These are phyloP conservation scores for Avena atlantica DNA, from an alignment of 176 grass and related monocot species.

Conservation along the genomic window DNA sequence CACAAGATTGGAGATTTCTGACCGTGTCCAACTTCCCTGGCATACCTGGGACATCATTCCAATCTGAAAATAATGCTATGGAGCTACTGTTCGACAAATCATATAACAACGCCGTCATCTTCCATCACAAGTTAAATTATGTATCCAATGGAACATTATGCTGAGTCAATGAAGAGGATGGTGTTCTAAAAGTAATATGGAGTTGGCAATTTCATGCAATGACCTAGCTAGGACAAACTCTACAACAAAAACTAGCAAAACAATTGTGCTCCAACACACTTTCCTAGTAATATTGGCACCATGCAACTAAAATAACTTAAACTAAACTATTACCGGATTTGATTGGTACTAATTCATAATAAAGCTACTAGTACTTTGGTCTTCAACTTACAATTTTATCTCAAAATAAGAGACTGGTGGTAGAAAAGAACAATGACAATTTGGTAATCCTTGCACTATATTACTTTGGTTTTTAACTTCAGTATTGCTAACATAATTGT, in stretches of 20 bases:
- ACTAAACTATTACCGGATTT: background rate
- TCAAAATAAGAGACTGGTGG: background rate
- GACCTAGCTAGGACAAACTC: too few relatives aligned
- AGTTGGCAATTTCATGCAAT: background rate
- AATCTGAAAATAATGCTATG: background rate
- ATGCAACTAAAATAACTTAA: background rate
- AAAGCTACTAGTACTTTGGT: background rate
- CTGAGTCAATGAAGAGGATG: background rate
- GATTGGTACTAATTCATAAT: too few relatives aligned
- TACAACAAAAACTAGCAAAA: background rate
- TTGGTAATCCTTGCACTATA: too few relatives aligned
- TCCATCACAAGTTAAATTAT: background rate
- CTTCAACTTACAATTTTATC: conserved; percentile 31
- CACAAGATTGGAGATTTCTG: too few relatives aligned
- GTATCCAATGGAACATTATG: background rate
- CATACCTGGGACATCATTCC: background rate
- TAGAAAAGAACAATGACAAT: too few relatives aligned
- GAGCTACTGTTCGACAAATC: background rate
- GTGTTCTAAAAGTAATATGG: background rate
- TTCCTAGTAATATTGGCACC: background rate
- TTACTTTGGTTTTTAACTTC: too few relatives aligned
- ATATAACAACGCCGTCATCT: background rate
- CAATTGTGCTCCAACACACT: background rate
- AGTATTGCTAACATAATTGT: too few relatives aligned
- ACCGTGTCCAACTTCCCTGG: too few relatives aligned